These are phyloP conservation scores for Spizellomyces sp. DNA, from an alignment of 192 early-diverging fungal genomes.

Conservation along the genomic window DNA sequence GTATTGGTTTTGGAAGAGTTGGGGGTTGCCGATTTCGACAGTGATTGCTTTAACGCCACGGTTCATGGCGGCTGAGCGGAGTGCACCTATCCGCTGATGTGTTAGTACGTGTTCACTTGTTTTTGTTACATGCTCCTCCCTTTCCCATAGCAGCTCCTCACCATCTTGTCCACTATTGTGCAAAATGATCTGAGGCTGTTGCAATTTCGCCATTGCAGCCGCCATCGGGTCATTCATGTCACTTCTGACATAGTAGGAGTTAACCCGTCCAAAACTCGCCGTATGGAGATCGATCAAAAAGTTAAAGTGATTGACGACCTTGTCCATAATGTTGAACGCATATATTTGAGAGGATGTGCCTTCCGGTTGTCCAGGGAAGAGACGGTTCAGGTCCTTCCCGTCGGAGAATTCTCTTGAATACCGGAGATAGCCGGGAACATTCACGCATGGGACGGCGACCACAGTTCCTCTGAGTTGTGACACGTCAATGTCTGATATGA, in stretches of 20 bases:
- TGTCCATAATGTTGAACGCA: conserved; percentile 77
- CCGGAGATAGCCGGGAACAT: conserved; percentile 81
- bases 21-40: conserved; percentile 91
- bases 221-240: conserved; percentile 79
- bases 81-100: conserved; percentile 56
- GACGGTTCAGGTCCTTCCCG: conserved; percentile 84
- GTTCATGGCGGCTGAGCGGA: conserved; percentile 76
- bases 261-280: conserved; percentile 80
- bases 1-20: conserved; percentile 81
- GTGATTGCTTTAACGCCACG: conserved; percentile 83
- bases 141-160: conserved; percentile 28
- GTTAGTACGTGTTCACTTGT: too few species aligned
- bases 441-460: conserved; percentile 86
- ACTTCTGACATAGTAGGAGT: conserved; percentile 85
- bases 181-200: conserved; percentile 76
- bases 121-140: neutral
- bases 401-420: conserved; percentile 82
- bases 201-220: conserved; percentile 77
- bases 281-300: conserved; percentile 90
- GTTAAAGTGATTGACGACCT: conserved; percentile 78
- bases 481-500: conserved; percentile 78
- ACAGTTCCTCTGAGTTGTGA: conserved; percentile 77
- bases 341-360: conserved; percentile 84
- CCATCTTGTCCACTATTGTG: conserved; percentile 71
- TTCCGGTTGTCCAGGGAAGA: conserved; percentile 69